Percentiles rank a stretch among this genome's conserved stretches.
These are phyloP conservation scores for Alternaria viburni DNA, from an alignment of 2,329 filamentous ascomycete genomes.

Conservation along the genomic window DNA sequence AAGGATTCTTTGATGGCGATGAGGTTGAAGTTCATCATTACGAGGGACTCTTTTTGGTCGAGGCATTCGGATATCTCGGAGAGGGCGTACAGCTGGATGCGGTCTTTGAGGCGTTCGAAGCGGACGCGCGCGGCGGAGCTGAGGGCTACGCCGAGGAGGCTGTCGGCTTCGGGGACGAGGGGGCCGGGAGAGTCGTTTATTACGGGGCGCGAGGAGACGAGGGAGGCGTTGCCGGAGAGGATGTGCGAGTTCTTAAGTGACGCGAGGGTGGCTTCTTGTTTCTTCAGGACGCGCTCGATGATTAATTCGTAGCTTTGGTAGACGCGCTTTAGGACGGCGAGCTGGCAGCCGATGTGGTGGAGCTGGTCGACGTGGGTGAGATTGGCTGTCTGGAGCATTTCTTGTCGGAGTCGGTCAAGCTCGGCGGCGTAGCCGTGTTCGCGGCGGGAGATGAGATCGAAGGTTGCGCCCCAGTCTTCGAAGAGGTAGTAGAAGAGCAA, in stretches of 20 bases:
- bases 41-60: slow-evolving; percentile 72
- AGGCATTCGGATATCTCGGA: slow-evolving; percentile 68
- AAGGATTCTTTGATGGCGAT: slow-evolving; percentile 77
- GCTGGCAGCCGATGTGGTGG: slow-evolving; percentile 66
- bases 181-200: slow-evolving; percentile 19
- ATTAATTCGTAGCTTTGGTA: slow-evolving; percentile 67
- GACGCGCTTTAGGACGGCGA: slow-evolving; percentile 65
- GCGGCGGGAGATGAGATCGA: slow-evolving; percentile 59
- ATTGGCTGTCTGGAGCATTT: slow-evolving; percentile 61
- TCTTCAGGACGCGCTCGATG: slow-evolving; percentile 63
- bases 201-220: slow-evolving; percentile 31
- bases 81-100: slow-evolving; percentile 66
- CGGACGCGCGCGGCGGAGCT: slow-evolving; percentile 60
- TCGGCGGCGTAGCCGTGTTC: slow-evolving; percentile 56
- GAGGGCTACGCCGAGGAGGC: slow-evolving; percentile 53
- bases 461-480: slow-evolving; percentile 68
- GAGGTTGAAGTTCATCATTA: slow-evolving; percentile 77
- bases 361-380: slow-evolving; percentile 58
- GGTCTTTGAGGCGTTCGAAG: slow-evolving; percentile 65
- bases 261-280: slow-evolving; percentile 51
- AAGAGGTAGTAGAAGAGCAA: slow-evolving; percentile 71
- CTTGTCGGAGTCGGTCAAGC: slow-evolving; percentile 58
- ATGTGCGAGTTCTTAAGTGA: slow-evolving; percentile 54
- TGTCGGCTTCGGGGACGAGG: slow-evolving; percentile 44
- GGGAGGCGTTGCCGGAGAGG: slow-evolving; percentile 39